Evolutionary conservation across 495 filamentous ascomycete genomes (phyloP).

Genomic region (Jackrogersella minutella): DNA sequence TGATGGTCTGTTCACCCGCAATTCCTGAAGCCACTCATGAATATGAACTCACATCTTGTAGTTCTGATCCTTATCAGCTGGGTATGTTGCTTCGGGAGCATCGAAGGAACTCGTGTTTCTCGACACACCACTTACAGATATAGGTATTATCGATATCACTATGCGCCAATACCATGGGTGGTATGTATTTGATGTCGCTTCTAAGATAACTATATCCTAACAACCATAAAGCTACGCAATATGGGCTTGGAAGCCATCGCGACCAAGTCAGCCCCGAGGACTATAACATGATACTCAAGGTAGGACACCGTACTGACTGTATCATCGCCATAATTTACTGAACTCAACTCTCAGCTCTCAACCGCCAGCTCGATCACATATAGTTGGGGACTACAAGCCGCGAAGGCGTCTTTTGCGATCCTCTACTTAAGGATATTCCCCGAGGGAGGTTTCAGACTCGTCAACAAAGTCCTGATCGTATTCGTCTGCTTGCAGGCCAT

Average conservation of each 20-base stretch:
- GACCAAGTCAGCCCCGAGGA: constrained; percentile 21
- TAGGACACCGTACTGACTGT: neutral
- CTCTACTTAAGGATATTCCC: constrained; percentile 40
- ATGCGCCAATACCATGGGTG: constrained; percentile 17
- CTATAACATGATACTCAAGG: constrained; percentile 24
- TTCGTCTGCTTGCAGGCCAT: constrained; percentile 33
- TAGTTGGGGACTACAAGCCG: constrained; percentile 33
- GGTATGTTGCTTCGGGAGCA: constrained; percentile 2
- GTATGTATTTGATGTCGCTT: neutral
- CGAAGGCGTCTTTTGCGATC: constrained; percentile 39
- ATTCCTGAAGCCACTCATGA: neutral
- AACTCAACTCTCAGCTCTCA: constrained; percentile 25
- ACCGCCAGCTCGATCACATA: constrained; percentile 27
- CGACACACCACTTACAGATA: neutral
- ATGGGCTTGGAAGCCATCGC: constrained; percentile 28
- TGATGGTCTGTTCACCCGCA: constrained; percentile 26
- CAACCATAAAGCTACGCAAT: constrained; percentile 9
- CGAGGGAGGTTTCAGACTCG: constrained; percentile 18
- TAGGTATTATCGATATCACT: constrained; percentile 28
- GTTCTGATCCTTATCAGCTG: constrained; percentile 32
- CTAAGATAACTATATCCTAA: neutral
- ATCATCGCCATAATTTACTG: neutral
- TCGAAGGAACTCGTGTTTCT: neutral
- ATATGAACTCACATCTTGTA: constrained; percentile 9
- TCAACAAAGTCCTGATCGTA: constrained; percentile 34